Percentiles rank a stretch among this genome's conserved stretches.
Conservation (phyloP, 1,139 yeast species). For the Candida tropicalis region DNA sequence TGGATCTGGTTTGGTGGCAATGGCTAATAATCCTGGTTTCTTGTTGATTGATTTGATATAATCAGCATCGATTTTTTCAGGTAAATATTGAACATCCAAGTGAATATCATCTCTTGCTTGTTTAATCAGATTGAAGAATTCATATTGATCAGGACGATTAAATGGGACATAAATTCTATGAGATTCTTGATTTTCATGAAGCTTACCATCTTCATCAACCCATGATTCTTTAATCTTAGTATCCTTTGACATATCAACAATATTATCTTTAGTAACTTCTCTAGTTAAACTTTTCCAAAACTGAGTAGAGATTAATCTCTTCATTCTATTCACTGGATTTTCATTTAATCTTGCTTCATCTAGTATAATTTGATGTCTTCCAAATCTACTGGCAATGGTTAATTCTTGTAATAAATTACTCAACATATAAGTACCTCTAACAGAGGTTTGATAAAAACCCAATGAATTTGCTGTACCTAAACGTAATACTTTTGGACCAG, state of each 20-base stretch:
- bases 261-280: constrained; percentile 60
- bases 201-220: constrained; percentile 35
- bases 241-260: constrained; percentile 76
- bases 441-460: constrained; percentile 71
- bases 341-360: constrained; percentile 86
- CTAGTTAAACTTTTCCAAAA: constrained; percentile 87
- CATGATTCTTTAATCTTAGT: constrained; percentile 71
- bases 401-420: constrained; percentile 87
- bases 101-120: constrained; percentile 55
- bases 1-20: constrained; percentile 65
- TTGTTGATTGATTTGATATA: constrained; percentile 77
- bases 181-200: constrained; percentile 35
- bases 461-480: constrained; percentile 85
- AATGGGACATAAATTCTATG: constrained; percentile 83
- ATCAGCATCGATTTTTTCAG: constrained; percentile 62
- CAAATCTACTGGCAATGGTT: constrained; percentile 82
- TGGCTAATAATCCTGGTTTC: constrained; percentile 83
- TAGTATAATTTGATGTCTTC: constrained; percentile 72
- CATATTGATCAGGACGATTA: constrained; percentile 70
- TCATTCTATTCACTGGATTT: constrained; percentile 81
- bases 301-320: constrained; percentile 71
- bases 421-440: constrained; percentile 90
- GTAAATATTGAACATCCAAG: constrained; percentile 75
- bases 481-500: constrained; percentile 86
- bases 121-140: constrained; percentile 63